Percentiles rank a stretch among this genome's conserved stretches.
Conservation (phyloP, 1,284 basidiomycete species). For the Lentinus polychrous region DNA sequence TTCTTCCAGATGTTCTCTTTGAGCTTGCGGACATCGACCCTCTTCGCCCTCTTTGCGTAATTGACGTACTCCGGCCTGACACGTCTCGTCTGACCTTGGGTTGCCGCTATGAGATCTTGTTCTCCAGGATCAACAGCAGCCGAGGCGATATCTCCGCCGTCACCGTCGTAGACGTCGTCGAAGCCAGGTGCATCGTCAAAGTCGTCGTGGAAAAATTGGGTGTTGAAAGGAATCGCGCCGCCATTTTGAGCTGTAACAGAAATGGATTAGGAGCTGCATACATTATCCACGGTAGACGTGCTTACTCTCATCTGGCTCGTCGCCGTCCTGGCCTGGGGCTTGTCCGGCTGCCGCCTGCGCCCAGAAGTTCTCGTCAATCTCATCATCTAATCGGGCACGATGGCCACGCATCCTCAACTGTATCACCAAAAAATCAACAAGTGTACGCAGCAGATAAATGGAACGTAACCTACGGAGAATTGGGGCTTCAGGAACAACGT, state of each 20-base stretch:
- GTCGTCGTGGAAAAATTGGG: conserved; percentile 96
- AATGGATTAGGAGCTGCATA: neutral
- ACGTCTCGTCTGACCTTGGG: conserved; percentile 73
- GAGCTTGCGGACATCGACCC: conserved; percentile 93
- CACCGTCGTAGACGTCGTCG: conserved; percentile 62
- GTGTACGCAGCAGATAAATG: neutral
- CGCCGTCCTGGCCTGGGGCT: conserved; percentile 48
- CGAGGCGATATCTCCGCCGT: conserved; percentile 37
- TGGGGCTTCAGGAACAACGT: conserved; percentile 94
- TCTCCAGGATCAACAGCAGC: conserved; percentile 57
- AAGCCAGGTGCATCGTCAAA: conserved; percentile 77
- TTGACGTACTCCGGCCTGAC: conserved; percentile 88
- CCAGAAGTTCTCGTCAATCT: conserved; percentile 95
- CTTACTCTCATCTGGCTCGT: conserved; percentile 60
- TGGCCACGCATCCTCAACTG: conserved; percentile 80
- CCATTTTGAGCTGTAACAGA: conserved; percentile 34
- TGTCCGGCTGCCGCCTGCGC: conserved; percentile 84
- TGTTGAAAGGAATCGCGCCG: conserved; percentile 76
- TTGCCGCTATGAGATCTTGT: conserved; percentile 81
- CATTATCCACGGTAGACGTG: neutral
- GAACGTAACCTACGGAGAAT: conserved; percentile 61
- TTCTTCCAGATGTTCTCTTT: conserved; percentile 99
- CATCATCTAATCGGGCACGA: conserved; percentile 51
- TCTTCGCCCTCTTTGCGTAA: conserved; percentile 93
- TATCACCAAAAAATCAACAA: neutral